Evolutionary conservation across 2,329 filamentous ascomycete genomes (phyloP).

Genomic region (Pseudocercospora crystallina): DNA sequence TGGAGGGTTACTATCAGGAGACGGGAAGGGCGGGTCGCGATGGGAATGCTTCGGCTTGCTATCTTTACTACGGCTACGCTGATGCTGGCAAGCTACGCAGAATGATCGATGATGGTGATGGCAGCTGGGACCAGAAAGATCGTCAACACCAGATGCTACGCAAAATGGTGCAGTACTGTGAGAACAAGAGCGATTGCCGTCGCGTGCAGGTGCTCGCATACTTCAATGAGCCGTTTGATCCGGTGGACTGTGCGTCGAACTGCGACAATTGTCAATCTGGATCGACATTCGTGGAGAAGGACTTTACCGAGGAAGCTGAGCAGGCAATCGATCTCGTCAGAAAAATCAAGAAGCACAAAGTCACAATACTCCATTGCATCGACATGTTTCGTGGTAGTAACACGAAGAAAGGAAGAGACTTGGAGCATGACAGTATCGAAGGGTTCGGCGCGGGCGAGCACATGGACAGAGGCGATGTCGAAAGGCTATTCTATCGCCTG

Average conservation of each 20-base stretch:
- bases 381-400: slow-evolving; percentile 76
- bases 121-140: slow-evolving; percentile 74
- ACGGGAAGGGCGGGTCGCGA: slow-evolving; percentile 93
- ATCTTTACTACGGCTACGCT: slow-evolving; percentile 80
- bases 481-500: slow-evolving; percentile 79
- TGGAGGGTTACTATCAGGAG: slow-evolving; percentile 98
- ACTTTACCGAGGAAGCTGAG: slow-evolving; percentile 74
- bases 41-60: slow-evolving; percentile 62
- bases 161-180: slow-evolving; percentile 81
- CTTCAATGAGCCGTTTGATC: slow-evolving; percentile 81
- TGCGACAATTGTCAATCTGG: slow-evolving; percentile 90
- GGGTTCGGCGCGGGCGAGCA: slow-evolving; percentile 68
- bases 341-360: slow-evolving; percentile 55
- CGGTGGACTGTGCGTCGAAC: slow-evolving; percentile 66
- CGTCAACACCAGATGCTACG: slow-evolving; percentile 82
- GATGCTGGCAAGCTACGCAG: slow-evolving; percentile 73
- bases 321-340: slow-evolving; percentile 69
- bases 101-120: slow-evolving; percentile 84
- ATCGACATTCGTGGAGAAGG: slow-evolving; percentile 67
- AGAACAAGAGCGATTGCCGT: slow-evolving; percentile 84
- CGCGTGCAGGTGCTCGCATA: slow-evolving; percentile 87
- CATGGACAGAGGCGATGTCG: slow-evolving; percentile 72
- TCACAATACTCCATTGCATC: slow-evolving; percentile 78
- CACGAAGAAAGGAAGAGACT: slow-evolving; percentile 57
- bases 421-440: slow-evolving; percentile 52